Evolutionary conservation across 192 early-diverging fungal species (phyloP).

Genomic region (Jimgerdemannia flammicorona): DNA sequence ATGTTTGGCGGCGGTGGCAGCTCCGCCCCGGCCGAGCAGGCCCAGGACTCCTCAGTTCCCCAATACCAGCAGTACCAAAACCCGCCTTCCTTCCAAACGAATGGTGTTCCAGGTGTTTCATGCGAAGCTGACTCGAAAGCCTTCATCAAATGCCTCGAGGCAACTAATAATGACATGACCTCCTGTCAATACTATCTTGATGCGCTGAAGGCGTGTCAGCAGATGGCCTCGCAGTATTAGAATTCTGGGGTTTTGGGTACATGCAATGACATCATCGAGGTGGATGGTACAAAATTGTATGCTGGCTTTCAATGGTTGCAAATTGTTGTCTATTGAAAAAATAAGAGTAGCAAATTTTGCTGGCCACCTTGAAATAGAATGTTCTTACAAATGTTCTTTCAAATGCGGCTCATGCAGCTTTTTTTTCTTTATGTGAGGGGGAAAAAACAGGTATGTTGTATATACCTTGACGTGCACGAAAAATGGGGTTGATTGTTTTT

Average conservation of each 20-base stretch:
- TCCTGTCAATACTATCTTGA: conserved; percentile 92
- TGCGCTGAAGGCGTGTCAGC: conserved; percentile 86
- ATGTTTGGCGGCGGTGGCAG: conserved; percentile 46
- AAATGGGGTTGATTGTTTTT: no score
- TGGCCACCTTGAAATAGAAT: no score
- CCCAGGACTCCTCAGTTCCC: conserved; percentile 26
- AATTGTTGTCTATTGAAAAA: no score
- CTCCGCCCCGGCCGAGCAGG: conserved; percentile 37
- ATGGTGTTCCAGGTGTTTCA: conserved; percentile 11
- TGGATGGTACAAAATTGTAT: no score
- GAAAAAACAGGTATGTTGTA: no score
- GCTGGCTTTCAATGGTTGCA: no score
- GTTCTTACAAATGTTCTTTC: no score
- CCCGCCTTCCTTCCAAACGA: conserved; percentile 8
- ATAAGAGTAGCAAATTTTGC: no score
- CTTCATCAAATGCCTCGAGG: conserved; percentile 84
- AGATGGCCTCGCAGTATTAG: conserved; percentile 42
- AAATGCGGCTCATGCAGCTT: no score
- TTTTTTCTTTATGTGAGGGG: no score
- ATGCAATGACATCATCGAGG: no score
- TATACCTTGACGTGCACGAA: no score
- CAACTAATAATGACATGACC: conserved; percentile 71
- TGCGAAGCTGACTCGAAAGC: conserved; percentile 79
- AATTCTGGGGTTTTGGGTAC: background rate
- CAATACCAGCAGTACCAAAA: conserved; percentile 24